A percentile compares a stretch with the other conserved stretches of the same genome.
phyloP scores from a whole-genome alignment of 2,329 filamentous ascomycete genomes.

The Cercospora zeae-maydis region DNA sequence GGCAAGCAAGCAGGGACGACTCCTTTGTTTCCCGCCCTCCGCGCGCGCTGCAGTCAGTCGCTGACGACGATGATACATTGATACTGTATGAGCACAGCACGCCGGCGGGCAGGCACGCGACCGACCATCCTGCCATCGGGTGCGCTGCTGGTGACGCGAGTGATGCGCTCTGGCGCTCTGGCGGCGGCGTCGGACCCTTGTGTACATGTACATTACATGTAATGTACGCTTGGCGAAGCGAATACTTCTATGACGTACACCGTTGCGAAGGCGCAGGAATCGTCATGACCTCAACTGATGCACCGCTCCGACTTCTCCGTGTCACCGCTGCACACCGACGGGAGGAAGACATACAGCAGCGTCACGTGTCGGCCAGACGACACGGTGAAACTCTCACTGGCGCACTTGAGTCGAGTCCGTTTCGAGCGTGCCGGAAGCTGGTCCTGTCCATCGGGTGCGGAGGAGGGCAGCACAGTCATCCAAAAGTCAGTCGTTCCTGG shows the following conservation, averaged over 20 bases:
- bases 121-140: neutral
- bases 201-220: no score
- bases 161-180: no score
- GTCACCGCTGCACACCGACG: neutral
- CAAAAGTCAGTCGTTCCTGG: neutral
- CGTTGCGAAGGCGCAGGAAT: neutral
- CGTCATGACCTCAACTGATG: neutral
- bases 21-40: neutral
- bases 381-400: neutral
- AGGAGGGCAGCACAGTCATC: no score
- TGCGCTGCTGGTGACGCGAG: neutral
- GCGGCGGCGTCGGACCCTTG: no score
- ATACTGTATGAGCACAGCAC: neutral
- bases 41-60: neutral
- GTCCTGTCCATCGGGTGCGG: no score
- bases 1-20: neutral
- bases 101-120: neutral
- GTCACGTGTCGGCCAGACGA: neutral
- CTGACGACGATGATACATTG: no score
- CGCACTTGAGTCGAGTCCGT: neutral
- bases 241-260: neutral
- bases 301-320: neutral
- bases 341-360: neutral
- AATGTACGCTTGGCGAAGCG: no score
- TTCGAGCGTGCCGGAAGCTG: neutral